Conservation (phyloP, 1,139 yeast genomes). For the Scheffersomyces titani region DNA sequence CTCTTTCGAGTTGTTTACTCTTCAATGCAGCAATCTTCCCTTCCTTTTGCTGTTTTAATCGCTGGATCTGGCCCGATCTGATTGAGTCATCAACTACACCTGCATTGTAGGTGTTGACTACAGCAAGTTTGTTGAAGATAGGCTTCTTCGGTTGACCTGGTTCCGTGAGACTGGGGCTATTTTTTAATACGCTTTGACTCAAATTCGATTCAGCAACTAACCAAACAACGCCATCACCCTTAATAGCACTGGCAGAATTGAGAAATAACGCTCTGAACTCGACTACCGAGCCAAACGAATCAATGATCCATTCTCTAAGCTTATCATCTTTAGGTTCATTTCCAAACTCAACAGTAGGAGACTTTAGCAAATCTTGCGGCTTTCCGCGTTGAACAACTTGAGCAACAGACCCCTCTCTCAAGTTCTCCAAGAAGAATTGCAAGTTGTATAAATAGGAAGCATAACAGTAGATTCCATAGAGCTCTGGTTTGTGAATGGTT, state of each 20-base stretch:
- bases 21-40: conserved; percentile 32
- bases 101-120: conserved; percentile 76
- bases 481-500: conserved; percentile 50
- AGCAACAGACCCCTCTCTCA: conserved; percentile 31
- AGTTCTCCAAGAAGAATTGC: conserved; percentile 57
- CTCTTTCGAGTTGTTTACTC: conserved; percentile 18
- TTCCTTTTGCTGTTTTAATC: conserved; percentile 35
- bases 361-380: conserved; percentile 38
- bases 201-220: conserved; percentile 58
- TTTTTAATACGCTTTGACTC: conserved; percentile 27
- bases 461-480: conserved; percentile 50
- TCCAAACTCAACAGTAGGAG: conserved; percentile 36
- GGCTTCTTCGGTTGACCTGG: conserved; percentile 26
- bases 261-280: conserved; percentile 67
- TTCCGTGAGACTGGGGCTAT: conserved; percentile 15
- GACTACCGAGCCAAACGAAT: conserved; percentile 65
- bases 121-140: conserved; percentile 49
- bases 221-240: conserved; percentile 81
- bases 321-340: conserved; percentile 42
- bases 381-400: conserved; percentile 19
- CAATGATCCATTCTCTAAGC: conserved; percentile 46
- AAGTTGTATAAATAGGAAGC: conserved; percentile 63
- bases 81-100: conserved; percentile 63
- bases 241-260: conserved; percentile 61
- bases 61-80: conserved; percentile 51